Evolutionary conservation across 2,329 filamentous ascomycete species (phyloP).

Genomic region (Chaetomium olivaceum): DNA sequence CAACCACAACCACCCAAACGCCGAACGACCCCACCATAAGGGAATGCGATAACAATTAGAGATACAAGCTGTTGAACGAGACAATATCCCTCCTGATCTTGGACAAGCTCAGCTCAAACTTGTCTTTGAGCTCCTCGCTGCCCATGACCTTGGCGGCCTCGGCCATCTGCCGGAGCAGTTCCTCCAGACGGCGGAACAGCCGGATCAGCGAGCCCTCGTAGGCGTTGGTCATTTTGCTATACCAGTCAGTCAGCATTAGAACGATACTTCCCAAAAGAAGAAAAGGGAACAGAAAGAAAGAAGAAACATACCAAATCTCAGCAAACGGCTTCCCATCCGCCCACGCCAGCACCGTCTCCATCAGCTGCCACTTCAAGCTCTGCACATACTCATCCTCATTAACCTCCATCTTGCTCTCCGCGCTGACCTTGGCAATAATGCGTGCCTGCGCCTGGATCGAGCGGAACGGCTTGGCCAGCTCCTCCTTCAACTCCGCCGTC

Average conservation of each 20-base stretch:
- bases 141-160: constrained; percentile 98
- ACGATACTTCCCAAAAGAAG: background rate
- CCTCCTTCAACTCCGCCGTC: constrained; percentile 74
- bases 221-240: constrained; percentile 93
- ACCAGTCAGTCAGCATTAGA: background rate
- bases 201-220: constrained; percentile 97
- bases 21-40: constrained; percentile 3
- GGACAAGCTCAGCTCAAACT: constrained; percentile 82
- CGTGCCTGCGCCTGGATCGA: constrained; percentile 86
- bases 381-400: constrained; percentile 93
- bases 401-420: constrained; percentile 90
- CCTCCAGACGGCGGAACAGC: constrained; percentile 91
- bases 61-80: constrained; percentile 36
- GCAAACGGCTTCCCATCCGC: constrained; percentile 86
- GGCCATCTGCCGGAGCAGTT: constrained; percentile 90
- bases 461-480: constrained; percentile 80
- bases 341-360: constrained; percentile 96
- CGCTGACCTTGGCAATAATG: constrained; percentile 87
- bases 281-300: background rate
- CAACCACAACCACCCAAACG: constrained; percentile 2
- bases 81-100: constrained; percentile 94
- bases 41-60: constrained; percentile 24
- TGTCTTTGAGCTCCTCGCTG: constrained; percentile 86
- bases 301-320: constrained; percentile 80
- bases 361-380: constrained; percentile 89